Base-by-base conservation (phyloP, 495 filamentous ascomycete genomes). In the Lichenothelia convexa region DNA sequence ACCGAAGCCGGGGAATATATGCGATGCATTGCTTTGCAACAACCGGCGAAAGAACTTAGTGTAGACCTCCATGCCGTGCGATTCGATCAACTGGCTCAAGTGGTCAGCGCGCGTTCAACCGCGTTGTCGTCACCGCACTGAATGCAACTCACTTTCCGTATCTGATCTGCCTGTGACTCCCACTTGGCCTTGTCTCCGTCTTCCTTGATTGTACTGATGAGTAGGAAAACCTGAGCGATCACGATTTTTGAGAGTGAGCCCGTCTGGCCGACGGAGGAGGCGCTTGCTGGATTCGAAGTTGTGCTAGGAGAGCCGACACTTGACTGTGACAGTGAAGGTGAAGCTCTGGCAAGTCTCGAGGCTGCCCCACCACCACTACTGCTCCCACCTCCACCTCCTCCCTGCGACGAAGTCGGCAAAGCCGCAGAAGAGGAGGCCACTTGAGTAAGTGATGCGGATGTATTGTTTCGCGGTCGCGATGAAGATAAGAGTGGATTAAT, bases 21-120 rank as follows among this genome's bases (percentile, higher is more conserved):
- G 77, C 34, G 73, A 63, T 41, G 83, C 78, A 68, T 91, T 92
- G 50, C 70, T 70, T 54, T 71, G 75, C 37, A 94, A 68, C 49
- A 93, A 67, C 53, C 85, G 81, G 53, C 78, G 73, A 58, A 93
- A 91, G 57, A 86, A 93, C 62, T 78, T 91, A 23, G 76, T 69
- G 58, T 79, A 93, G 46, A 89, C 83, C 63, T 93, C 86, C 85
- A 93, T 93, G 52, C 82, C 83, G 86, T 89, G 73, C 43, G 84
- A 82, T 67, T 89, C 78, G 53, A 93, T 74, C 45, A 94, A 71
- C 84, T 93, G 30, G 3, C 17, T 7, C 18, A 9, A 34, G 2
- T 43, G 30, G 38, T 45, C 7, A 44, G 39, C 16, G 18, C n/a
- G n/a, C n/a, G 30, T 9, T 9, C 5, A 24, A 13, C 7, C 21